Percentiles rank a stretch among this genome's conserved stretches.
These are phyloP conservation scores for Ambrosiella beaveri DNA, from an alignment of 2,329 filamentous ascomycete species.

Conservation along the genomic window DNA sequence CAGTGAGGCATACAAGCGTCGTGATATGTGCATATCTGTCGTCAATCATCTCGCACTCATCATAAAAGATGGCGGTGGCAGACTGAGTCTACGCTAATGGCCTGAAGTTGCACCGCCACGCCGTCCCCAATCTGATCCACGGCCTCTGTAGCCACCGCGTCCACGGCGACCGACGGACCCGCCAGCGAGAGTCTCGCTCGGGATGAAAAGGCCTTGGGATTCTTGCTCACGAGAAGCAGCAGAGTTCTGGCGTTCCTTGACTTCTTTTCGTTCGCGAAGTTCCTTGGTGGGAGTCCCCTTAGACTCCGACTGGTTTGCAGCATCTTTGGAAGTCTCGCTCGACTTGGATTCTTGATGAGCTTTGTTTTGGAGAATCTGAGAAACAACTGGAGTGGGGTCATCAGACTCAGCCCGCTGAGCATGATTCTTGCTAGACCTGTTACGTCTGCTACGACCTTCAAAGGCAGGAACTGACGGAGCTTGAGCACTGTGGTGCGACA, in stretches of 20 bases:
- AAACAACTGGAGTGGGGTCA: not conserved
- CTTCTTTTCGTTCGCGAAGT: not conserved
- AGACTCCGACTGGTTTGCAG: not conserved
- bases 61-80: not conserved
- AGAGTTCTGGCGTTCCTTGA: not conserved
- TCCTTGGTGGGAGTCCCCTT: too few species aligned
- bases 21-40: too few species aligned
- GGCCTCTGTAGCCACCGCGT: conserved; percentile 8
- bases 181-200: not conserved
- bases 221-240: not conserved
- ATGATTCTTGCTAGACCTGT: not conserved
- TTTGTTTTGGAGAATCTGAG: not conserved
- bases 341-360: not conserved
- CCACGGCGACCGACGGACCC: not conserved
- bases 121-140: conserved; percentile 9
- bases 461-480: conserved; percentile 16
- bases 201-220: not conserved
- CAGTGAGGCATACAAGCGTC: too few species aligned
- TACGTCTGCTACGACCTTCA: not conserved
- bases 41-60: too few species aligned
- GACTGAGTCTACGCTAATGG: not conserved
- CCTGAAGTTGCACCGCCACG: conserved; percentile 2
- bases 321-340: not conserved
- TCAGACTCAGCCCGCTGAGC: not conserved
- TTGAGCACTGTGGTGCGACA: conserved; percentile 23